Evolutionary conservation across 331 rosid genomes (phyloP), one percentile per base, ranked within the genome.

Genomic region (Prunus yedoensis): DNA sequence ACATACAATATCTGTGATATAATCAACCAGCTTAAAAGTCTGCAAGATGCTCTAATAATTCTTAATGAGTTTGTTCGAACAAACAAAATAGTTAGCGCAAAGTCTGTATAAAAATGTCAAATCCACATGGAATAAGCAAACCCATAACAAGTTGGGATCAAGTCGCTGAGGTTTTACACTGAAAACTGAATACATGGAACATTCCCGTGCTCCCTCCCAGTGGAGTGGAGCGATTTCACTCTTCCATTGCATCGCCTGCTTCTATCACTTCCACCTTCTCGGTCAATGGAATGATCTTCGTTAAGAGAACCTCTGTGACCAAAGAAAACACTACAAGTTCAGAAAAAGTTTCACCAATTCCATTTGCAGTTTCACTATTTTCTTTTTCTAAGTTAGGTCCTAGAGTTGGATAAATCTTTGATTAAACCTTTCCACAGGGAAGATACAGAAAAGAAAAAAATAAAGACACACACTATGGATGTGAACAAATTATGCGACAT

Each of bases 211-310:
- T 35, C 51, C 69, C 41, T 62, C 43, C 43, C 43, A 38, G 38
- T 6, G 41, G 30, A 7, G 10, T n/a, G 23, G 43, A 38, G 17
- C 78, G 51, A 10, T 47, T 51, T 73, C 88, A 91, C 90, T 93
- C 97, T 82, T 93, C 97, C 98, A 93, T 93, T 21, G 96, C 93
- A 27, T 91, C 98, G 52, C 96, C 93, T 35, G 78, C 89, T 81
- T 89, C 97, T 56, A 84, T 66, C 77, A 89, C 87, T 78, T 87
- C 91, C 11, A 85, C 96, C 81, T 84, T 89, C 78, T 89, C 92
- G 84, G 76, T 84, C 87, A 89, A 77, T 1, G 97, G 91, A n/a
- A 84, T 89, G 47, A 93, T 88, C 91, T 88, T 93, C 21, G 98
- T 93, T 16, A 74, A 80, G 68, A 91, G 96, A 62, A 93, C 91